A percentile compares a stretch with the other conserved stretches of the same genome.
These are phyloP conservation scores for Rhizophagus sp. DNA, from an alignment of 192 early-diverging fungal genomes.

Conservation along the genomic window DNA sequence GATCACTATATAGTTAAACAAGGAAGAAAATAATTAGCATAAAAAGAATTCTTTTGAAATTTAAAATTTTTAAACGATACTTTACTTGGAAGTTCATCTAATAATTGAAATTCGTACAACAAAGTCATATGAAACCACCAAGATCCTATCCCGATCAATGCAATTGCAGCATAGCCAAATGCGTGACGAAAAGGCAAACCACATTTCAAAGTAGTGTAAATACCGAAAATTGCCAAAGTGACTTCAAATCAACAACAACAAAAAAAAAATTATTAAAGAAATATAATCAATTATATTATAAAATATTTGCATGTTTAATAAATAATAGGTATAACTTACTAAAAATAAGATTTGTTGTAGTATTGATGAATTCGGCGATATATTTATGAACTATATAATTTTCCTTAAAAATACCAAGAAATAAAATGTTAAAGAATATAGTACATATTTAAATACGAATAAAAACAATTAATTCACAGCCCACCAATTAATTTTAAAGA, in stretches of 20 bases:
- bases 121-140: constrained; percentile 82
- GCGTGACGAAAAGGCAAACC: constrained; percentile 55
- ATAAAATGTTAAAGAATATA: not conserved
- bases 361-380: constrained; percentile 82
- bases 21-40: not conserved
- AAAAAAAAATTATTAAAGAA: not conserved
- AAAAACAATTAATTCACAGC: not conserved
- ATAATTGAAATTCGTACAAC: constrained; percentile 67
- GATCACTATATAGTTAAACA: constrained; percentile 42
- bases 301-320: too few species aligned
- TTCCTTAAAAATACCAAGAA: constrained; percentile 41
- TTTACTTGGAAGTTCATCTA: constrained; percentile 80
- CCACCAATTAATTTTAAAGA: not conserved
- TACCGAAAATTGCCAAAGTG: constrained; percentile 58
- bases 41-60: not conserved
- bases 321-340: constrained; percentile 27
- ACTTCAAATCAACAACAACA: constrained; percentile 29
- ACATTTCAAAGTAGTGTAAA: constrained; percentile 51
- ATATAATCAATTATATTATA: too few species aligned
- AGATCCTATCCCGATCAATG: constrained; percentile 70
- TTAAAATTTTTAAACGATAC: not conserved
- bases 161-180: constrained; percentile 57
- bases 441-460: not conserved
- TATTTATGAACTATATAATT: constrained; percentile 70
- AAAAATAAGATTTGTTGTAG: constrained; percentile 68